Conservation (phyloP, 345 rosid genomes). For the Sonneratia alba region DNA sequence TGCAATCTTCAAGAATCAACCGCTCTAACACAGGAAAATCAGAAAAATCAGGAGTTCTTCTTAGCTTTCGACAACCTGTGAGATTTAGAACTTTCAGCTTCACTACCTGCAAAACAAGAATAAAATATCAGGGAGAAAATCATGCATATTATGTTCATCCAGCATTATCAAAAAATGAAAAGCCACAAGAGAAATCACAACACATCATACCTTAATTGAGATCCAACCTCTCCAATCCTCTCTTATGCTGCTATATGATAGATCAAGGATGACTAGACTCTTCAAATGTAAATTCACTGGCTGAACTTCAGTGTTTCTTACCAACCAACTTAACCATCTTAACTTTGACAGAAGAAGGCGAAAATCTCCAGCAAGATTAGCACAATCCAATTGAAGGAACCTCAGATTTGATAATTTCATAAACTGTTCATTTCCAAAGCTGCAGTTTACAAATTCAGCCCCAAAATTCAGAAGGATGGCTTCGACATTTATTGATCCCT, state of each 20-base stretch:
- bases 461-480: background rate
- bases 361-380: slow-evolving; percentile 3
- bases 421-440: background rate
- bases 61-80: background rate
- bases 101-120: background rate
- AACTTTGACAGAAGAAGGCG: background rate
- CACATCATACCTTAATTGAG: no score
- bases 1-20: background rate
- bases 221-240: no score
- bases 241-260: no score
- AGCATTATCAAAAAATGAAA: background rate
- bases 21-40: background rate
- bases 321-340: slow-evolving; percentile 2
- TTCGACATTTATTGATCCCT: background rate
- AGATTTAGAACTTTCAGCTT: background rate
- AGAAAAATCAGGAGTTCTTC: background rate
- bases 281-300: no score
- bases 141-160: no score
- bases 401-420: background rate
- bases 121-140: background rate
- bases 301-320: no score
- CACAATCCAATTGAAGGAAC: background rate
- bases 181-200: no score
- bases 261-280: no score
- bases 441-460: no score